Evolutionary conservation across 768 basidiomycete species (phyloP), one percentile per base, ranked within the genome.

Genomic region (Pleurotus djamor): DNA sequence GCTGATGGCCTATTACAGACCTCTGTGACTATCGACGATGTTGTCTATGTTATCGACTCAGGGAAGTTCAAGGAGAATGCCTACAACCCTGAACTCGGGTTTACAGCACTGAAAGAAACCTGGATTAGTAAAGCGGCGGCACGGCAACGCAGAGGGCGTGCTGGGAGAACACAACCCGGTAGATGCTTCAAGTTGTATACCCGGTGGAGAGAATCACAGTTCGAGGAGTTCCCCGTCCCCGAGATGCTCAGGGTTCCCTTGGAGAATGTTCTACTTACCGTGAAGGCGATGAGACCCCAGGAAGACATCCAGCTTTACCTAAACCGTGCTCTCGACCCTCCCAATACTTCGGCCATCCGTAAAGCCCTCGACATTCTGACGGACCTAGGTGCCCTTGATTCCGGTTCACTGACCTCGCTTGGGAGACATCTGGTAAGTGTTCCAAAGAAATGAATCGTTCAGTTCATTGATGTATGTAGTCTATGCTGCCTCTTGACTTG

Each of bases 121-220:
- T 93, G 91, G 86, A 79, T 89, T 56, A 86, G 85, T 5, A 83
- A 80, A 60, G 95, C 95, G 0, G 89, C 91, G 3, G 91, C 88
- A 2, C 79, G 83, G 60, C 96, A 98, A 67, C 78, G 96, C 58
- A 77, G 94, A 61, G 96, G 96, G 60, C 85, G 96, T 67, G 95
- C 96, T 1, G 96, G 96, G 21, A 84, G 96, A 57, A 95, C 91
- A 2, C 85, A 82, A 60, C 85, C 89, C 0, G 93, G 92, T 0
- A 70, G 84, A 58, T 97, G 94, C 72, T 97, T 89, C 74, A 97
- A 94, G 73, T 75, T 97, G 4, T 97, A 90, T 69, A 94, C 92
- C 0, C 79, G 83, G 51, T 82, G 79, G 66, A 87, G 87, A 60
- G 90, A 92, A 71, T 74, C 77, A 44, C 80, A 78, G 44, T 86